phyloP scores from a whole-genome alignment of 306 rosid species.

The Prunus mume region DNA sequence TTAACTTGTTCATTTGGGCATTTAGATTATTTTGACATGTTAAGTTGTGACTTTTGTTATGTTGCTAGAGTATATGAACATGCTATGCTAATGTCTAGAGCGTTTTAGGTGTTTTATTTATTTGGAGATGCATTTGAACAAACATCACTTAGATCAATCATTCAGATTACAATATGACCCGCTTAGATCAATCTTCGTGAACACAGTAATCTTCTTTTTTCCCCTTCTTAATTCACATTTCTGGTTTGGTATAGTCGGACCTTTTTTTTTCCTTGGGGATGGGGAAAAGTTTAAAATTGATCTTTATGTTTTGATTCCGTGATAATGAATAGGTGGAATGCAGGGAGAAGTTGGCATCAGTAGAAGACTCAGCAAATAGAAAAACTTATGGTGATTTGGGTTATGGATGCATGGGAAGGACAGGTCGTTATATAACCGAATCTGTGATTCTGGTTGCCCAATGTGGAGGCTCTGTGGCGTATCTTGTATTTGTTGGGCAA shows the following conservation, averaged over 20 bases:
- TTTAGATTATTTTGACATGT: background rate
- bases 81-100: too few species aligned
- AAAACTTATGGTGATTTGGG: constrained; percentile 80
- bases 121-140: background rate
- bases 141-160: background rate
- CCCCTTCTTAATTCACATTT: background rate
- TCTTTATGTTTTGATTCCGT: background rate
- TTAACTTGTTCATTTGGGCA: background rate
- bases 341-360: constrained; percentile 57
- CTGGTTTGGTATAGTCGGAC: background rate
- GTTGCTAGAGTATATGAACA: background rate
- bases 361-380: constrained; percentile 41
- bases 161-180: background rate
- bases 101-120: too few species aligned
- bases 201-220: background rate
- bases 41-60: background rate
- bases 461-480: constrained; percentile 76
- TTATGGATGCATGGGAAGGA: constrained; percentile 53
- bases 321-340: constrained; percentile 49
- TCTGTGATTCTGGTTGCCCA: constrained; percentile 57
- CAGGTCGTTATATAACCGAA: constrained; percentile 70
- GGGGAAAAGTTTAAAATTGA: background rate
- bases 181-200: background rate
- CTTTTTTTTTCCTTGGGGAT: background rate
- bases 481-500: constrained; percentile 79